Evolutionary conservation across 805 yeast genomes (phyloP), one percentile per base, ranked within the genome.

Genomic region (Myxozyma lipomycoides): DNA sequence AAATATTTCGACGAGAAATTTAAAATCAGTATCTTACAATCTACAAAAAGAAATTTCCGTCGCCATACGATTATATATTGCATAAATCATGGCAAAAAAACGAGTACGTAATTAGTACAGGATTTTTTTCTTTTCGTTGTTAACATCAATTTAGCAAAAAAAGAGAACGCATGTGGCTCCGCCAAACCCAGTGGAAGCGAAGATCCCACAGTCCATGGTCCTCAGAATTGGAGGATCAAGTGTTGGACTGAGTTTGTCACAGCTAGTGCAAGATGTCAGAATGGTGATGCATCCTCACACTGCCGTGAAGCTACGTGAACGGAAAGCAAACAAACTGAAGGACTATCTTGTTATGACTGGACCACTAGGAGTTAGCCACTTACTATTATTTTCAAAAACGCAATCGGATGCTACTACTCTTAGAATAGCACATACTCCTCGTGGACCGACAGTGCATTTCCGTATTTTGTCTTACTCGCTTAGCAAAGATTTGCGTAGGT

Each of bases 321-420:
- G 98, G 45, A 87, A 86, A 65, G 74, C 86, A 36, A 93, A 93
- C 69, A 86, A 82, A 64, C 74, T 93, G 59, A 87, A 85, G 67
- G 98, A 91, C 70, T 93, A 85, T 62, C 78, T 90, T n/a, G 95
- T 88, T n/a, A 90, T 93, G 96, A 86, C 96, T 35, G 98, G 98
- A 4, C 98, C 98, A 12, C 73, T 93, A 40, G 95, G 95, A 24
- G 96, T 93, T 21, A 77, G 91, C 4, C 96, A 91, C 69, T 70
- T 93, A 64, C 80, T 93, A 70, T 73, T 91, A 19, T 90, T 93
- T 73, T 83, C 88, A 55, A 96, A 89, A 66, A 78, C 86, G 35
- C 84, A 81, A 60, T 46, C 61, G 2, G 97, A 96, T 5, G 82
- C 81, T 49, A 83, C 93, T 3, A 84, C 91, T 45, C 73, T 93